Evolutionary conservation across 2,329 filamentous ascomycete genomes (phyloP).

Genomic region (Fusarium ramigenum): DNA sequence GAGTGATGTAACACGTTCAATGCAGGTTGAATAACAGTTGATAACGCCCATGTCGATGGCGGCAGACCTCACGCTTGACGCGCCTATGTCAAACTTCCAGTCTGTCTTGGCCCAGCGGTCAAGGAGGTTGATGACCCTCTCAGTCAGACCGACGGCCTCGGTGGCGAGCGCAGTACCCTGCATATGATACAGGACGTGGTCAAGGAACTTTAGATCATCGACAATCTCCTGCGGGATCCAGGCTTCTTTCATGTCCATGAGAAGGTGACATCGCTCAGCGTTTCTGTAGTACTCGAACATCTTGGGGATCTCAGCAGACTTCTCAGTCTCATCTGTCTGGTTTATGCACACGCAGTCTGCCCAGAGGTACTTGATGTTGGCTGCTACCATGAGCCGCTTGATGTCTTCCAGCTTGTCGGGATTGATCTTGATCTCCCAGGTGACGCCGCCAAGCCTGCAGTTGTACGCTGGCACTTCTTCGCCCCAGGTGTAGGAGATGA

Average conservation of each 20-base stretch:
- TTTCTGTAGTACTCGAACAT: background rate
- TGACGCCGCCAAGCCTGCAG: background rate
- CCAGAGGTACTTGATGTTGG: background rate
- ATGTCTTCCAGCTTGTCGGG: background rate
- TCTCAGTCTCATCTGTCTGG: background rate
- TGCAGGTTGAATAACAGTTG: background rate
- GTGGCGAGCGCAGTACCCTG: background rate
- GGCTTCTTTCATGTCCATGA: background rate
- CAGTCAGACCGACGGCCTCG: background rate
- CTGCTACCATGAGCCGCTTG: background rate
- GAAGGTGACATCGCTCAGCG: background rate
- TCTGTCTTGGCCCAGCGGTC: background rate
- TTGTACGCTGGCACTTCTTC: background rate
- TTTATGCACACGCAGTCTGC: background rate
- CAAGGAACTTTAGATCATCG: background rate
- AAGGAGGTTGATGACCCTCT: background rate
- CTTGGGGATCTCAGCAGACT: background rate
- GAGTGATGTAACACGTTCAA: background rate
- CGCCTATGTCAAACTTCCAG: background rate
- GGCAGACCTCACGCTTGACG: background rate
- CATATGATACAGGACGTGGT: background rate
- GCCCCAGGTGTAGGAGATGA: background rate
- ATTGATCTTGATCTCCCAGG: background rate
- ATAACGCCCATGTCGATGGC: background rate
- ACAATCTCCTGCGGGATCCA: background rate